A percentile compares a stretch with the other conserved stretches of the same genome.
Evolutionary conservation across 1,284 basidiomycete species (phyloP).

Genomic region (Rhodotorula sp.): DNA sequence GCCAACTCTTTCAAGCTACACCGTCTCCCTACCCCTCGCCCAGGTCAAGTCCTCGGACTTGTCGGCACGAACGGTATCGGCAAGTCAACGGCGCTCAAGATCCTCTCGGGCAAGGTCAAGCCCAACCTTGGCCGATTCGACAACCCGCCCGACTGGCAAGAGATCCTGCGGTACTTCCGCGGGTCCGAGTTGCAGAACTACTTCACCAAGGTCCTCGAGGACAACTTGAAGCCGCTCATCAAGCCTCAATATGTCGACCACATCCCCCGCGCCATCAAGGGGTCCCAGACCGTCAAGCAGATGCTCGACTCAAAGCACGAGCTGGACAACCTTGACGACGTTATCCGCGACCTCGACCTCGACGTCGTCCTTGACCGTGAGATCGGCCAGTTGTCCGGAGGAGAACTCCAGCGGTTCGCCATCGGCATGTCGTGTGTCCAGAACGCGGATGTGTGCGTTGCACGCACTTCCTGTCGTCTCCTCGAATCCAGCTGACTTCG

Average conservation of each 20-base stretch:
- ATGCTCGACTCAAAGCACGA: constrained; percentile 82
- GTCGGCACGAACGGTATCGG: constrained; percentile 98
- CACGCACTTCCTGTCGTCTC: background rate
- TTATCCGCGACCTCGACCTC: constrained; percentile 81
- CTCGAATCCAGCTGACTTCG: background rate
- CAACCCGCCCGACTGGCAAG: constrained; percentile 96
- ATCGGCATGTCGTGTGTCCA: constrained; percentile 92
- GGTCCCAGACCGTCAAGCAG: constrained; percentile 72
- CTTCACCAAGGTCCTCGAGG: constrained; percentile 97
- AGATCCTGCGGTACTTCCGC: constrained; percentile 94
- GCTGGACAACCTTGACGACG: constrained; percentile 77
- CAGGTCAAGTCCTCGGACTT: constrained; percentile 90
- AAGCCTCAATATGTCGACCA: constrained; percentile 99
- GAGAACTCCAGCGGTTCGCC: constrained; percentile 93
- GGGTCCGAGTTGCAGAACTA: constrained; percentile 97
- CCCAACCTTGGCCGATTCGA: constrained; percentile 88
- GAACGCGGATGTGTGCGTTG: constrained; percentile 76
- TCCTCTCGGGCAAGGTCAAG: constrained; percentile 91
- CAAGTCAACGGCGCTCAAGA: constrained; percentile 93
- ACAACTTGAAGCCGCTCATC: constrained; percentile 94
- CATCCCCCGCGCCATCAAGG: constrained; percentile 93
- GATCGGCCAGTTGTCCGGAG: constrained; percentile 80
- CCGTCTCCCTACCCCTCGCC: constrained; percentile 88
- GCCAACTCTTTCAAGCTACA: constrained; percentile 98
- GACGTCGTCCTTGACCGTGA: constrained; percentile 79